Evolutionary conservation across 352 stramenopile genomes (phyloP), one percentile per base, ranked within the genome.

Genomic region (Pythium brassicae): DNA sequence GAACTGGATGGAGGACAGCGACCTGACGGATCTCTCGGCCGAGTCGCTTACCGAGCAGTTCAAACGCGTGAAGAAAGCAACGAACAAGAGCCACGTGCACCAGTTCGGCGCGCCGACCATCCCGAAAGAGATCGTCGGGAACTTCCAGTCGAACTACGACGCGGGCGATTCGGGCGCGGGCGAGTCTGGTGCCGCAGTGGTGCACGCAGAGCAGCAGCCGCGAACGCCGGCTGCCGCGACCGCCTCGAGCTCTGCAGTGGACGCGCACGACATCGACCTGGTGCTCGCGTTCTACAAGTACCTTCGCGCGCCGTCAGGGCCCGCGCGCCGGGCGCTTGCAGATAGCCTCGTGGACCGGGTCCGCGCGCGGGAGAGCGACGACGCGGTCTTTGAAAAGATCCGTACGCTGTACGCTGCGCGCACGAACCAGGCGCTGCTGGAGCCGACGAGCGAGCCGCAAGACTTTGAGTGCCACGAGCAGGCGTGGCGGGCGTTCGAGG

Each of bases 1-100:
- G 20, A 95, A 95, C 52, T 97, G 86, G 85, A 95, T 97, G 81
- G 78, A 96, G 57, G 86, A 97, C 69, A 95, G 83, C 56, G 87
- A 97, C 55, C 66, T 76, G 29, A 89, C 80, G 4, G 79, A 92
- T 52, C 61, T 94, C 17, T 87, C 86, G 15, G 74, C 53, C 3
- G 86, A 97, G 58, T 87, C 83, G 12, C 66, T 97, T n/a, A 74
- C 66, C 26, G 64, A 76, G 29, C 89, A 97, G 68, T 95, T 79
- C 54, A 57, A 76, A 14, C 58, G 69, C 9, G 72, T 96, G 29
- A 86, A 92, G 63, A 69, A 73, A 5, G 68, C 74, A 68, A 96
- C 88, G 10, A 83, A 66, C 37, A 80, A 81, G 71, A 96, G 86
- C 62, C 89, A 96, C 56, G 86, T 94, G 34, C 72, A 87, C 20